Evolutionary conservation across 208 protist species (phyloP).

Genomic region (Lotmaria passim): DNA sequence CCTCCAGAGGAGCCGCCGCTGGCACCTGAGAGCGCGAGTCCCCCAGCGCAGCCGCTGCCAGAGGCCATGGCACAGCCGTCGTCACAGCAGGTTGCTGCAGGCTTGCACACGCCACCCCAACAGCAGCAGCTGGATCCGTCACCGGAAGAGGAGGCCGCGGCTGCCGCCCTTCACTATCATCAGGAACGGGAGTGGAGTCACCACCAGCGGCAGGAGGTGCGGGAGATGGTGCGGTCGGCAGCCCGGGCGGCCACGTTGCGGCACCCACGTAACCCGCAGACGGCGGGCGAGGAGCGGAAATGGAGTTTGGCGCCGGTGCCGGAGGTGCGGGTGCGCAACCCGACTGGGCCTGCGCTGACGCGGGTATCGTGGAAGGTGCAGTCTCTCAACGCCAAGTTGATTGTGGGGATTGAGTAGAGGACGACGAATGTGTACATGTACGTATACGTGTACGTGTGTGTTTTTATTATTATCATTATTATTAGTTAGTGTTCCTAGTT

Average conservation of each 20-base stretch:
- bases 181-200: conserved; percentile 36
- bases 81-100: background rate
- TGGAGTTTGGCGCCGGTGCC: conserved; percentile 43
- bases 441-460: too few species aligned
- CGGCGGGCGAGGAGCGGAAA: conserved; percentile 34
- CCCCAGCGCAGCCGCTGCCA: too few species aligned
- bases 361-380: conserved; percentile 47
- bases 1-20: background rate
- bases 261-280: conserved; percentile 36
- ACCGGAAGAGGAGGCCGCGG: conserved; percentile 22
- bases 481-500: background rate
- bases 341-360: conserved; percentile 2
- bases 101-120: background rate
- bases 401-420: conserved; percentile 47
- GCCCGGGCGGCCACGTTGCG: conserved; percentile 41
- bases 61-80: background rate
- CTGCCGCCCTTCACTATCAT: conserved; percentile 19
- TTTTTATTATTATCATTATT: background rate
- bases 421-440: background rate
- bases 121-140: conserved; percentile 17
- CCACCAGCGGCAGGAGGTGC: conserved; percentile 48
- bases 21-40: too few species aligned
- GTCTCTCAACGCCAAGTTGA: conserved; percentile 46
- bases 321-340: conserved; percentile 33
- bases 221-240: conserved; percentile 42